phyloP scores from a whole-genome alignment of 352 stramenopile species.

The Pythium monospermum region DNA sequence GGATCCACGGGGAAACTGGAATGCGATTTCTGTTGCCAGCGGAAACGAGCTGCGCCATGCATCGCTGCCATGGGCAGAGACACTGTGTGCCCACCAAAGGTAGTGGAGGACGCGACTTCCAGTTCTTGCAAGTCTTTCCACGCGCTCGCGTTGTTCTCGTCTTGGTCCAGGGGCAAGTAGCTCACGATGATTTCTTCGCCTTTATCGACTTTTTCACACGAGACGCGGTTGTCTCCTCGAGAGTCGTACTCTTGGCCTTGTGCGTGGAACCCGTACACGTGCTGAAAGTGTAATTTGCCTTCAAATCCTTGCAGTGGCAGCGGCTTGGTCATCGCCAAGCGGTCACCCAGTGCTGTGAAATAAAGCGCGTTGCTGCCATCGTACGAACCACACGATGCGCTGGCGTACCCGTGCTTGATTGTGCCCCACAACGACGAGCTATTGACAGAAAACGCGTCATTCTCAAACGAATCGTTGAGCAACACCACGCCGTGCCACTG shows the following conservation, averaged over 20 bases:
- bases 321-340: constrained; percentile 36
- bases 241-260: constrained; percentile 38
- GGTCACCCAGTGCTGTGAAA: constrained; percentile 57
- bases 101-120: background rate
- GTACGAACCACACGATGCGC: constrained; percentile 36
- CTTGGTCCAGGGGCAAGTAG: constrained; percentile 29
- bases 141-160: constrained; percentile 33
- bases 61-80: constrained; percentile 36
- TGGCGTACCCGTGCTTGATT: constrained; percentile 57
- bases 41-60: constrained; percentile 42
- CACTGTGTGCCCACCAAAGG: constrained; percentile 22
- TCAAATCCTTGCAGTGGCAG: constrained; percentile 49
- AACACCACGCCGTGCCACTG: constrained; percentile 47
- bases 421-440: constrained; percentile 41
- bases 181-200: constrained; percentile 51
- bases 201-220: constrained; percentile 45
- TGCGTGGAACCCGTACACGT: constrained; percentile 46
- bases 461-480: constrained; percentile 59
- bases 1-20: constrained; percentile 62
- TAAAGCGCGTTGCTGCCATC: constrained; percentile 46
- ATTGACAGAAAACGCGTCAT: constrained; percentile 6
- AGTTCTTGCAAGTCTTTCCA: constrained; percentile 42
- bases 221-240: constrained; percentile 47
- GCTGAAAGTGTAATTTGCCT: constrained; percentile 57
- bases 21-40: constrained; percentile 62